phyloP scores from a whole-genome alignment of 352 stramenopile species.

The Hyaloperonospora brassicae region DNA sequence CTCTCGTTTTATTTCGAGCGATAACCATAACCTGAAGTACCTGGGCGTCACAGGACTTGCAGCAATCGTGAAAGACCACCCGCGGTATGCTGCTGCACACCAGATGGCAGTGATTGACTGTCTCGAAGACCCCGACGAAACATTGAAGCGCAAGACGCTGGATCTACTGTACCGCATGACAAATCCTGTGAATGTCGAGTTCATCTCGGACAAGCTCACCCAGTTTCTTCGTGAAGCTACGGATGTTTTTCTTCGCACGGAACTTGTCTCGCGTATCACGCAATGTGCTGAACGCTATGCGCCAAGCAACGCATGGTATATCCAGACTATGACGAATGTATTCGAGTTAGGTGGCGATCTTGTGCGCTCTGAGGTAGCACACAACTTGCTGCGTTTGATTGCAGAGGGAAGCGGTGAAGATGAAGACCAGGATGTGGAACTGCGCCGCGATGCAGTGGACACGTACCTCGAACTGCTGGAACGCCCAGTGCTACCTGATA shows the following conservation, averaged over 20 bases:
- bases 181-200: slow-evolving; percentile 99
- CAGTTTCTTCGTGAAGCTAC: slow-evolving; percentile 92
- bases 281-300: slow-evolving; percentile 96
- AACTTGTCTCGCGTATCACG: slow-evolving; percentile 96
- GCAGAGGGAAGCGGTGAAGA: slow-evolving; percentile 96
- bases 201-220: slow-evolving; percentile 98
- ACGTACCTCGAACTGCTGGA: slow-evolving; percentile 95
- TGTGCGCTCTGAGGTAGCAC: slow-evolving; percentile 93
- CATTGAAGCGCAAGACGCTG: slow-evolving; percentile 97
- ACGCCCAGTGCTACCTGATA: slow-evolving; percentile 90
- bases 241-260: slow-evolving; percentile 95
- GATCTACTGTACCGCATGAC: slow-evolving; percentile 97
- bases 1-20: slow-evolving; percentile 90
- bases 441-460: slow-evolving; percentile 94
- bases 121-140: slow-evolving; percentile 98
- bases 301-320: slow-evolving; percentile 98
- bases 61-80: slow-evolving; percentile 94
- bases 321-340: slow-evolving; percentile 96
- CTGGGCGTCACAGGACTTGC: slow-evolving; percentile 98
- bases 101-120: slow-evolving; percentile 99
- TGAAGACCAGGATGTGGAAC: slow-evolving; percentile 92
- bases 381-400: slow-evolving; percentile 98
- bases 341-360: slow-evolving; percentile 95
- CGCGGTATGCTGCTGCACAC: slow-evolving; percentile 96
- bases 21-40: slow-evolving; percentile 98